Percentiles rank a stretch among this genome's conserved stretches.
phyloP scores from a whole-genome alignment of 2,329 filamentous ascomycete genomes.

The Aureobasidium mangrovei region DNA sequence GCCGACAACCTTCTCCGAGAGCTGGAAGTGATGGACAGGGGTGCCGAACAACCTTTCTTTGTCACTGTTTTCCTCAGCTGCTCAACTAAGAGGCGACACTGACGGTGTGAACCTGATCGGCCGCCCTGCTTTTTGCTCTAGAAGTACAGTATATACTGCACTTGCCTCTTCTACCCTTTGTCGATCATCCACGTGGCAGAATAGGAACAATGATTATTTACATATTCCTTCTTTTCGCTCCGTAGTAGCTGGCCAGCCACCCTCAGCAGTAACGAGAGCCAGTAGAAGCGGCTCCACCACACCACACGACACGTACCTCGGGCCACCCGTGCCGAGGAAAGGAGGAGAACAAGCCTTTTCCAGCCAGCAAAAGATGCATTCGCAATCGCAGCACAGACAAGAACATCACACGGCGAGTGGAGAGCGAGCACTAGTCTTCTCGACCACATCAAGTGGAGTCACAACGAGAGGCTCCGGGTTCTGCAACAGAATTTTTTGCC shows the following conservation, averaged over 20 bases:
- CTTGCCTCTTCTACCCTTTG: neutral
- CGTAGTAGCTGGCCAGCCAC: neutral
- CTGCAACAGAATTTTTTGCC: neutral
- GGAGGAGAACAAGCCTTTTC: neutral
- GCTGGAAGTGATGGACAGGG: conserved; percentile 10
- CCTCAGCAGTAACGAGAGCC: neutral
- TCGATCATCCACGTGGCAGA: neutral
- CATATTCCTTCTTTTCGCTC: neutral
- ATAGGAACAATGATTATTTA: too few species aligned
- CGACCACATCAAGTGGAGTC: neutral
- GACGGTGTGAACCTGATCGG: neutral
- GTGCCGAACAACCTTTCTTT: conserved; percentile 1
- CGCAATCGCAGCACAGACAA: conserved; percentile 7
- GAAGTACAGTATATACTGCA: neutral
- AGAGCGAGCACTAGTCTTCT: neutral
- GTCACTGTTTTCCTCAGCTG: neutral
- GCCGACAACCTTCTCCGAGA: conserved; percentile 7
- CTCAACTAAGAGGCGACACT: neutral
- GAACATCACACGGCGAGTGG: neutral
- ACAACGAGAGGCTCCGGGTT: conserved; percentile 7
- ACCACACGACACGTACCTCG: neutral
- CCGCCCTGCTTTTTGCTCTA: neutral
- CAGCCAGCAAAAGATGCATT: neutral
- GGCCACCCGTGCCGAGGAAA: neutral
- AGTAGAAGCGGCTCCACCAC: neutral